Percentiles rank a stretch among this genome's conserved stretches.
Evolutionary conservation across 768 basidiomycete species (phyloP).

Genomic region (Phlebiopsis flavidoalba): DNA sequence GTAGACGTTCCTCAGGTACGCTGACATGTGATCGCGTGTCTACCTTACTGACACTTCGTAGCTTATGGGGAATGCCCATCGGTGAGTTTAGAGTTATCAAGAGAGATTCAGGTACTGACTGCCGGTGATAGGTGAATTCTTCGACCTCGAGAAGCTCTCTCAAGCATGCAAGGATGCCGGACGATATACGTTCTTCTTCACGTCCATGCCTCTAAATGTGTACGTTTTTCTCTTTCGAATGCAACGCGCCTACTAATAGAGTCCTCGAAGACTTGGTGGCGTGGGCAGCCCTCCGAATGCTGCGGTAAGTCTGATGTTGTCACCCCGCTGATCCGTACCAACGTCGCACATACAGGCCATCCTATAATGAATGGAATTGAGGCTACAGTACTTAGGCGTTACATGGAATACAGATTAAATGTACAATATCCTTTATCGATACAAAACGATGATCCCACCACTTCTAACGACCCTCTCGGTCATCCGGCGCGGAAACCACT

Average conservation of each 20-base stretch:
- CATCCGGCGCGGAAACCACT: neutral
- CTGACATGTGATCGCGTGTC: neutral
- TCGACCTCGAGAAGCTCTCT: constrained; percentile 63
- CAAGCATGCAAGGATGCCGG: constrained; percentile 49
- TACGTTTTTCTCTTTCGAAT: constrained; percentile 26
- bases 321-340: neutral
- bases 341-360: neutral
- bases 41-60: neutral
- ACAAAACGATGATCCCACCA: neutral
- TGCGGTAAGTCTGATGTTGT: constrained; percentile 41
- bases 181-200: constrained; percentile 71
- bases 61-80: constrained; percentile 72
- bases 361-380: neutral
- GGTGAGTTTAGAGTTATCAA: constrained; percentile 23
- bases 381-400: neutral
- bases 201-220: constrained; percentile 73
- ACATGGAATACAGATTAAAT: neutral
- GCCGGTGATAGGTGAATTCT: constrained; percentile 43
- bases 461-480: neutral
- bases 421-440: neutral
- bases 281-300: constrained; percentile 70
- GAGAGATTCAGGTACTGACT: neutral
- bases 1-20: constrained; percentile 61
- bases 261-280: constrained; percentile 47
- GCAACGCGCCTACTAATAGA: neutral